Evolutionary conservation across 257 asterid species (phyloP), one percentile per base, ranked within the genome.

Genomic region (Agastache rugosa): DNA sequence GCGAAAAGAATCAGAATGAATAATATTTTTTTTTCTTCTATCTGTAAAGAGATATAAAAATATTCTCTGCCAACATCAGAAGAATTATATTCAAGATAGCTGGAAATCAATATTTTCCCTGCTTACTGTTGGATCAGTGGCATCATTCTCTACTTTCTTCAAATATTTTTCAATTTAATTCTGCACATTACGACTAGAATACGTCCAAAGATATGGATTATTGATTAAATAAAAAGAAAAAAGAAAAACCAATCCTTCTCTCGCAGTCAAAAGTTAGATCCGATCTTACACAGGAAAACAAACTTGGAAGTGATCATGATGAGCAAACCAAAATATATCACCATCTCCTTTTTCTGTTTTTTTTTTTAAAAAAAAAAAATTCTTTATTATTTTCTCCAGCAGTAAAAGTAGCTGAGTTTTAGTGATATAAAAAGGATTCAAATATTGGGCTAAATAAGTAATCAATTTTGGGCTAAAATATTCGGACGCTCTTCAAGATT

Each of bases 11-110:
- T 83, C 85, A 59, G 82, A 84, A 86, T 77, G 82, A 79, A 78
- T 7, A 65, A 75, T 27, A 39, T 7, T 37, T 45, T 35, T 63
- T 19, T 27, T 19, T 42, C 39, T 41, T 68, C 63, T 35, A 44
- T 77, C 81, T 87, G 83, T 85, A 76, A 78, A 76, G 86, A 82
- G 71, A 39, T 67, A 53, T 63, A 75, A 77, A 61, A 71, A 82
- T 86, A 88, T 88, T 88, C 91, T 83, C 84, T 80, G 85, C 74
- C 87, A 81, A 54, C 83, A 78, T 66, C 75, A 54, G 69, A 73
- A 71, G 78, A 75, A 75, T 59, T 67, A 79, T 80, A 82, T 84
- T 75, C 84, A 75, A 77, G 65, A 72, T 83, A 63, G 87, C 81
- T 85, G 86, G 86, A 83, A 74, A 53, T 76, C 41, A 37, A 59